These are phyloP conservation scores for Dioscorea cayenensis DNA, from an alignment of 116 monocot species.

Conservation along the genomic window DNA sequence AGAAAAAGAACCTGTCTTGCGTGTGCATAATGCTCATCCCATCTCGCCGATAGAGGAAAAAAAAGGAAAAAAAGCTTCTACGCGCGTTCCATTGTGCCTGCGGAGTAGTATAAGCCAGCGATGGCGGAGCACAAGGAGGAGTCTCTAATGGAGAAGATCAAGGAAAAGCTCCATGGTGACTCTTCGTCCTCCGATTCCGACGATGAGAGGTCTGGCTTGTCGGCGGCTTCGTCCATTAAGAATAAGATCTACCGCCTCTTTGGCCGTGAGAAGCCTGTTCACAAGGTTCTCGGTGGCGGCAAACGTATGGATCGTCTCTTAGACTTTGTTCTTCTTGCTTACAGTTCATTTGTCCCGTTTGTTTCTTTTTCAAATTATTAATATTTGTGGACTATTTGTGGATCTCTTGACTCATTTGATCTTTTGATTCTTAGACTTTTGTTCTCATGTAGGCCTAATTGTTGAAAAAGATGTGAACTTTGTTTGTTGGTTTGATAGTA, in stretches of 20 bases:
- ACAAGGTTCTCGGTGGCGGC: constrained; percentile 67
- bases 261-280: constrained; percentile 61
- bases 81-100: neutral
- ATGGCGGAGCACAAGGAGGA: constrained; percentile 34
- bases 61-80: too few species aligned
- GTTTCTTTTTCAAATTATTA: neutral
- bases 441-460: too few species aligned
- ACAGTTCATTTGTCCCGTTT: neutral
- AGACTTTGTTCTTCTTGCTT: neutral
- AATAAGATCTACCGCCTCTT: constrained; percentile 62
- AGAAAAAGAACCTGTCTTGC: too few species aligned
- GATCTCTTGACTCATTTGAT: too few species aligned
- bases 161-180: constrained; percentile 37
- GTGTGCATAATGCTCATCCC: too few species aligned
- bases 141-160: constrained; percentile 47
- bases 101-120: neutral
- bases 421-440: too few species aligned
- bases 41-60: too few species aligned
- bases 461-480: too few species aligned
- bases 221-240: constrained; percentile 23
- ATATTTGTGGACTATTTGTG: too few species aligned
- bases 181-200: constrained; percentile 41
- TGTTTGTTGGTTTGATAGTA: too few species aligned
- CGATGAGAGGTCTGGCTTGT: constrained; percentile 24
- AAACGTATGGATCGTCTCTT: constrained; percentile 35